Base-by-base conservation (phyloP, 305 asterid species). In the Fraxinus nigra region DNA sequence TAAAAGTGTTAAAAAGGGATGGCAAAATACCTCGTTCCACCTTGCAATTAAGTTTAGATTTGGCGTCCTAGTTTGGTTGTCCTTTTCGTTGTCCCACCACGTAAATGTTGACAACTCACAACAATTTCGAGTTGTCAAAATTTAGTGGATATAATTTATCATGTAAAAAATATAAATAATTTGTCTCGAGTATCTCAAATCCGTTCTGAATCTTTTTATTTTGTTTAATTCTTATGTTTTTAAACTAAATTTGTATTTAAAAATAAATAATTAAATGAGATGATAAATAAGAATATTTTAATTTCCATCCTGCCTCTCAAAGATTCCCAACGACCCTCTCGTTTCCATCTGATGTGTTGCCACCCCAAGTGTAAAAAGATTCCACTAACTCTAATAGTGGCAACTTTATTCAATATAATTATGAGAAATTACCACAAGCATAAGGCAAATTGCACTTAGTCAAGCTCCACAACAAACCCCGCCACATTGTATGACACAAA, bases 381-480 rank as follows among this genome's bases (percentile, higher is more conserved):
- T 32, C 11, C 38, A 67, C 67, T 56, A 18, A 7, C 10, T 18
- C 28, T 56, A 18, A 7, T n/a, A 13, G 74, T 30, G 18, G 38
- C 28, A 7, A 9, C 16, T 67, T 28, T 67, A 67, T 11, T 28
- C 74, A 32, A 18, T 56, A 6, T 56, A 56, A 56, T 18, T 20
- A 28, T 67, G 20, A 67, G 38, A 67, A 67, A 28, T 67, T 28
- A 28, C 74, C 74, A 28, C 74, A n/a, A 67, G 11, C 38, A 67
- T 32, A 73, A 77, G 73, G 83, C 38, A 70, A 78, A 82, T 2
- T 79, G 84, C 82, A 80, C 74, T n/a, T 70, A 79, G 78, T 59
- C 81, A 78, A 56, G 79, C 67, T 79, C 77, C 79, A 80, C 86
- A 86, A 85, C 90, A 85, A 84, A 85, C 79, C 88, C 79, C 85